Percentiles rank a stretch among this genome's conserved stretches.
Evolutionary conservation across 371 early-diverging fungal genomes (phyloP).

Genomic region (Phascolomyces articulosus): DNA sequence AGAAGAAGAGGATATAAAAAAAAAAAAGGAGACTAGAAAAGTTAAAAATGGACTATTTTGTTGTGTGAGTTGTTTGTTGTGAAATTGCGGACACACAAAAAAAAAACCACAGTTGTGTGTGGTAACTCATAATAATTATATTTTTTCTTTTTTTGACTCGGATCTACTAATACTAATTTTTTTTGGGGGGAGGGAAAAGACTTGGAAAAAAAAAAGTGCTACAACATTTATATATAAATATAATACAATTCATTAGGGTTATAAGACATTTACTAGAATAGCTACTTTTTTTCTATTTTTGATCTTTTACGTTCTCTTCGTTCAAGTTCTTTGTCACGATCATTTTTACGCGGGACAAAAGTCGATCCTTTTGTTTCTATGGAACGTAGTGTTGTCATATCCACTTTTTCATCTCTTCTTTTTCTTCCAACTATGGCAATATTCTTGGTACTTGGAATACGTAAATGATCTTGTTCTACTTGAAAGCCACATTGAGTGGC

Average conservation of each 20-base stretch:
- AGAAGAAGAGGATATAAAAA: constrained; percentile 7
- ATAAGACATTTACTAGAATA: no score
- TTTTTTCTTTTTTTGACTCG: constrained; percentile 7
- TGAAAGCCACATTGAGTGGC: constrained; percentile 64
- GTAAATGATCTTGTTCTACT: constrained; percentile 69
- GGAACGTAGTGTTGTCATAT: constrained; percentile 11
- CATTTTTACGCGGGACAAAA: constrained; percentile 62
- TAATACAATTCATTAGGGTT: neutral
- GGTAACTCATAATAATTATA: no score
- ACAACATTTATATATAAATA: neutral
- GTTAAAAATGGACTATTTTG: neutral
- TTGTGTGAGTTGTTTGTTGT: no score
- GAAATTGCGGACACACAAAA: neutral
- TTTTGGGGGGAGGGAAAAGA: no score
- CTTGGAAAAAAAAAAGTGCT: constrained; percentile 8
- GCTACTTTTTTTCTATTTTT: constrained; percentile 42
- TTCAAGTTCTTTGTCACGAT: constrained; percentile 58
- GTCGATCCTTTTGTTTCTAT: constrained; percentile 33
- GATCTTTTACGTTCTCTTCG: constrained; percentile 40
- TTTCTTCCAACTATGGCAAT: constrained; percentile 74
- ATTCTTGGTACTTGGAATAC: constrained; percentile 93
- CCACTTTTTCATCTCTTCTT: constrained; percentile 19
- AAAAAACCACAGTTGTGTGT: no score
- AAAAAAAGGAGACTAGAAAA: neutral
- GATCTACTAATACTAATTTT: neutral